A percentile compares a stretch with the other conserved stretches of the same genome.
These are phyloP conservation scores for Cordyceps pruinosa DNA, from an alignment of 2,329 filamentous ascomycete species.

Conservation along the genomic window DNA sequence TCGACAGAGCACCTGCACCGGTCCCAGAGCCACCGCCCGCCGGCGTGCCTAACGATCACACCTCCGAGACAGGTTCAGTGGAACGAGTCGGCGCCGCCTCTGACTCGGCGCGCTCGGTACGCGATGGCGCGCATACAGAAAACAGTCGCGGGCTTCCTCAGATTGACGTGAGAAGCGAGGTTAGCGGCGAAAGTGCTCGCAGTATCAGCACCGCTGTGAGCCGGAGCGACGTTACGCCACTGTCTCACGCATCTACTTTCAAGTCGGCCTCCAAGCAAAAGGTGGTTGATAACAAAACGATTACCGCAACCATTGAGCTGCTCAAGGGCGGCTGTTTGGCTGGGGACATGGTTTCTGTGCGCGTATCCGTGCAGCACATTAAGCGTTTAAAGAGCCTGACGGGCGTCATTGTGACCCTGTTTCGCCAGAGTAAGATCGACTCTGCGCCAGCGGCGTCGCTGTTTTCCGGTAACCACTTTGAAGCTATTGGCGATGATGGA, in stretches of 20 bases:
- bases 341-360: conserved; percentile 75
- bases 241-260: conserved; percentile 25
- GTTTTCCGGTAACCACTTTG: conserved; percentile 46
- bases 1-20: conserved; percentile 34
- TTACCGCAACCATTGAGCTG: conserved; percentile 79
- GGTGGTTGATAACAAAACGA: conserved; percentile 62
- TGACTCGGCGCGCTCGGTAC: conserved; percentile 32
- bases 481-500: conserved; percentile 64
- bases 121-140: conserved; percentile 26
- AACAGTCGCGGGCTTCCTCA: conserved; percentile 35
- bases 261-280: conserved; percentile 32
- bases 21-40: conserved; percentile 30
- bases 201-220: conserved; percentile 61
- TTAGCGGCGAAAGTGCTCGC: conserved; percentile 62
- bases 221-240: conserved; percentile 35
- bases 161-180: conserved; percentile 57
- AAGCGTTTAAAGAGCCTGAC: conserved; percentile 86
- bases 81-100: conserved; percentile 35
- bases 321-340: conserved; percentile 76
- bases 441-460: conserved; percentile 52
- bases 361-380: conserved; percentile 77
- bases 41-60: conserved; percentile 22
- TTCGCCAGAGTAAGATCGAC: conserved; percentile 85
- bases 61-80: conserved; percentile 30
- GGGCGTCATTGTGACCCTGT: conserved; percentile 87